These are phyloP conservation scores for Lachancea nothofagi DNA, from an alignment of 805 yeast species.

Conservation along the genomic window DNA sequence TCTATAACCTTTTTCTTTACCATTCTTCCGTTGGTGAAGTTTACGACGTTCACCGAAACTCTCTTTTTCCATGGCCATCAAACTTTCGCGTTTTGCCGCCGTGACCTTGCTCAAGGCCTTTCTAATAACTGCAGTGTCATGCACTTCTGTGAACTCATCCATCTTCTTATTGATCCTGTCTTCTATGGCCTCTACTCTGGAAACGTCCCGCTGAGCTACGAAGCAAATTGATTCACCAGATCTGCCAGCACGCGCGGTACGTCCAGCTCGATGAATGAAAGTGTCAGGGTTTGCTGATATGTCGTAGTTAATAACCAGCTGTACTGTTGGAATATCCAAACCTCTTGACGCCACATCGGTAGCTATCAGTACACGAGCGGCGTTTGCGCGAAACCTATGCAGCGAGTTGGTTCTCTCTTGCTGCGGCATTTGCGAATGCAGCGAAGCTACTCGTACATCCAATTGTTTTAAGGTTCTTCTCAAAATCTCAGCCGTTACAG, in stretches of 20 bases:
- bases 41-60: conserved; percentile 72
- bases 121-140: conserved; percentile 73
- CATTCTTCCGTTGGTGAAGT: conserved; percentile 38
- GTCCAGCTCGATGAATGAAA: conserved; percentile 93
- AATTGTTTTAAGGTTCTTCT: conserved; percentile 68
- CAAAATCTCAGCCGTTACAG: conserved; percentile 82
- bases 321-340: conserved; percentile 90
- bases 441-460: conserved; percentile 77
- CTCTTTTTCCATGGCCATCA: conserved; percentile 90
- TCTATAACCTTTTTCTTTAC: conserved; percentile 22
- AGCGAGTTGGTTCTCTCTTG: conserved; percentile 83
- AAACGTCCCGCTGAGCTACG: conserved; percentile 80
- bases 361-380: conserved; percentile 87
- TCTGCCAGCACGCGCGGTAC: conserved; percentile 98
- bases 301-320: conserved; percentile 83
- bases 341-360: conserved; percentile 98
- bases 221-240: conserved; percentile 77
- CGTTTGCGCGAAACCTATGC: conserved; percentile 90
- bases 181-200: conserved; percentile 78
- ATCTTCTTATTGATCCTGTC: conserved; percentile 74
- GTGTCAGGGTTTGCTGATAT: conserved; percentile 96
- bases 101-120: conserved; percentile 64
- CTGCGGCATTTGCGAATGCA: conserved; percentile 95
- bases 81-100: conserved; percentile 81
- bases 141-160: conserved; percentile 64